Percentiles rank a stretch among this genome's conserved stretches.
phyloP scores from a whole-genome alignment of 2,329 filamentous ascomycete species.

The Teratosphaeria nubilosa region DNA sequence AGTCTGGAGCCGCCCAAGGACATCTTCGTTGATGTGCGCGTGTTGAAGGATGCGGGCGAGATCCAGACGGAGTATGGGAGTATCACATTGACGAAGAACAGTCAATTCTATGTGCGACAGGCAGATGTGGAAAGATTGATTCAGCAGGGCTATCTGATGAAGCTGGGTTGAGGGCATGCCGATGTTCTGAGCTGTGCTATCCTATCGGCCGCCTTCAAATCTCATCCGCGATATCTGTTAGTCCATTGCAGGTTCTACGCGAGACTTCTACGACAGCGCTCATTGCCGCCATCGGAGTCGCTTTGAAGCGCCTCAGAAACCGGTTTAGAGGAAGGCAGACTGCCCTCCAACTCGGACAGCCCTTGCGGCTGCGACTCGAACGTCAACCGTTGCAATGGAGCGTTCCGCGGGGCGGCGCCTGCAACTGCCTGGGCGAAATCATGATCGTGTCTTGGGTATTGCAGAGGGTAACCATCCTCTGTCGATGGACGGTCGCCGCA shows the following conservation, averaged over 20 bases:
- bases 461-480: no score
- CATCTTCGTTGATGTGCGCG: conserved; percentile 91
- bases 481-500: no score
- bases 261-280: no score
- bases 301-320: no score
- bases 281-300: no score
- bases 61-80: conserved; percentile 99
- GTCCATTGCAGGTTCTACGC: no score
- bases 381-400: not conserved
- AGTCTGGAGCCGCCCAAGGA: conserved; percentile 89
- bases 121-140: conserved; percentile 93
- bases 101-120: conserved; percentile 92
- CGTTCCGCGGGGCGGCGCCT: not conserved
- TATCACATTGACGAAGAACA: conserved; percentile 95
- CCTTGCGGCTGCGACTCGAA: not conserved
- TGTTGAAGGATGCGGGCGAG: conserved; percentile 92
- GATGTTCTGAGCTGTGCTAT: not conserved
- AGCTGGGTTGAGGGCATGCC: conserved; percentile 55
- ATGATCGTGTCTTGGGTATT: no score
- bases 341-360: not conserved
- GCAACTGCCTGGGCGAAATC: not conserved
- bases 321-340: not conserved
- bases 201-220: not conserved
- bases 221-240: not conserved
- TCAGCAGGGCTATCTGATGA: conserved; percentile 87